Evolutionary conservation across 2,329 filamentous ascomycete species (phyloP).

Genomic region (Colletotrichum aenigma): DNA sequence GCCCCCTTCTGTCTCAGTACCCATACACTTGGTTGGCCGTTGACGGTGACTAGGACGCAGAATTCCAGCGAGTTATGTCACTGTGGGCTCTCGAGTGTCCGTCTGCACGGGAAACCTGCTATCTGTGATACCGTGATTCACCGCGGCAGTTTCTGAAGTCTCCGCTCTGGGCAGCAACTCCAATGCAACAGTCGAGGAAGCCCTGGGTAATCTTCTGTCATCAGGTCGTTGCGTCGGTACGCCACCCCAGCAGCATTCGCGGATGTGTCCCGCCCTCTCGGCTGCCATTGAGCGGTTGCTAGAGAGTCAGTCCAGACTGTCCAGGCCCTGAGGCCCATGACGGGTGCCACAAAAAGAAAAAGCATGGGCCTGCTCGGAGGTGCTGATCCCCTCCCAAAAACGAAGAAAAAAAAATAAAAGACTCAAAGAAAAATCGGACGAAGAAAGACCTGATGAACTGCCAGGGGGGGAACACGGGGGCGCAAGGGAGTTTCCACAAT

Average conservation of each 20-base stretch:
- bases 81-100: neutral
- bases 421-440: neutral
- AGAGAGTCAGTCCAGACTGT: conserved; percentile 18
- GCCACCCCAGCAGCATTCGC: neutral
- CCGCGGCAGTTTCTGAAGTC: neutral
- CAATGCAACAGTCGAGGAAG: neutral
- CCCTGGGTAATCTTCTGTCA: neutral
- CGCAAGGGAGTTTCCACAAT: neutral
- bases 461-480: neutral
- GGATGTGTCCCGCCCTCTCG: neutral
- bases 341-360: conserved; percentile 6
- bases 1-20: neutral
- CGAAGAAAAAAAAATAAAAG: neutral
- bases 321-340: neutral
- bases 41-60: neutral
- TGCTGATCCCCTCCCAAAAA: neutral
- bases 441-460: conserved; percentile 9
- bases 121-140: neutral
- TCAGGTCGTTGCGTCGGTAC: conserved; percentile 11
- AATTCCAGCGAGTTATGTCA: neutral
- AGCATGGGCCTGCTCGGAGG: neutral
- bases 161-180: conserved; percentile 9
- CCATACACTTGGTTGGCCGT: neutral
- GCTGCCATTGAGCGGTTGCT: neutral
- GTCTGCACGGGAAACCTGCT: neutral